phyloP scores from a whole-genome alignment of 1,139 yeast genomes.

The Hansenula lynferdii region DNA sequence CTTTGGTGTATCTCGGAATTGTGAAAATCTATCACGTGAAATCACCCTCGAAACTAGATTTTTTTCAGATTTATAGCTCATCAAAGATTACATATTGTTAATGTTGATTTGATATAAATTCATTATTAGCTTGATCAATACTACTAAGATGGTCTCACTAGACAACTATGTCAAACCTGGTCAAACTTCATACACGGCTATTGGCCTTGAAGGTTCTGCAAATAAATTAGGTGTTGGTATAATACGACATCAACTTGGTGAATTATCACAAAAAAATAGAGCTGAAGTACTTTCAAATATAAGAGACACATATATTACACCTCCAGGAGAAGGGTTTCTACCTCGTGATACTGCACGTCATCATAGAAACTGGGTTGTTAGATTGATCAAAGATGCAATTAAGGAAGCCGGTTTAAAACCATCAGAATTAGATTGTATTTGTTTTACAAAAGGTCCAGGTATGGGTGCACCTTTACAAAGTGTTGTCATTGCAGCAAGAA shows the following conservation, averaged over 20 bases:
- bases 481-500: constrained; percentile 89
- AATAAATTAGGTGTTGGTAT: constrained; percentile 94
- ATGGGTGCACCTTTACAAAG: constrained; percentile 99
- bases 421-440: constrained; percentile 76
- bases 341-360: constrained; percentile 97
- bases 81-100: too few relatives aligned
- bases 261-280: constrained; percentile 44
- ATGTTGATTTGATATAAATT: too few relatives aligned
- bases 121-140: too few relatives aligned
- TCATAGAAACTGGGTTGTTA: constrained; percentile 92
- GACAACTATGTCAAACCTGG: constrained; percentile 16
- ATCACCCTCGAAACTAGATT: too few relatives aligned
- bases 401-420: constrained; percentile 50
- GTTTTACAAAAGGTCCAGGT: constrained; percentile 98
- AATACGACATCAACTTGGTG: constrained; percentile 63
- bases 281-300: constrained; percentile 81
- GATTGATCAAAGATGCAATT: constrained; percentile 66
- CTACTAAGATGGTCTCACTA: constrained; percentile 18
- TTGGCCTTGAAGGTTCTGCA: constrained; percentile 96
- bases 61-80: too few relatives aligned
- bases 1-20: too few relatives aligned
- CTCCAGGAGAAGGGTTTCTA: constrained; percentile 96
- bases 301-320: constrained; percentile 91
- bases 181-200: constrained; percentile 52
- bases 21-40: too few relatives aligned